Percentiles rank a stretch among this genome's conserved stretches.
Evolutionary conservation across 2,329 filamentous ascomycete species (phyloP).

Genomic region (Phaeosphaeriaceae sp.): DNA sequence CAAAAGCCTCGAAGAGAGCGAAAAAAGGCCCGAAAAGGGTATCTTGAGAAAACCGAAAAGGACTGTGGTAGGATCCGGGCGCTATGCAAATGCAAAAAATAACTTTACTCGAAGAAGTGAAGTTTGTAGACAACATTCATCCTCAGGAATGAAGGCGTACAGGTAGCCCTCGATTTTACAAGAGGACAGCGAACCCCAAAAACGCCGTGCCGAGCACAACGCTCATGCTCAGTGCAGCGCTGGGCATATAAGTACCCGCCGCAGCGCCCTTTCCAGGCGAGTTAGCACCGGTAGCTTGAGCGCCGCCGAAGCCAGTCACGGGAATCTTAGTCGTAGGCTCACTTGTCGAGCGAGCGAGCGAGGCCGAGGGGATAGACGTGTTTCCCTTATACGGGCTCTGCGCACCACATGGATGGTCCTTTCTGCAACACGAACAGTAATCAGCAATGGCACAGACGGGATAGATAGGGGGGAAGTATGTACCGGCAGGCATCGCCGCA

Average conservation of each 20-base stretch:
- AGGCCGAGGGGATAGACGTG: conserved; percentile 57
- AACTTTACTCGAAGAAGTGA: too few species aligned
- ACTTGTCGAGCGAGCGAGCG: too few species aligned
- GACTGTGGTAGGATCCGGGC: too few species aligned
- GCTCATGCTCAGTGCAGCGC: conserved; percentile 63
- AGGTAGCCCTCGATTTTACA: conserved; percentile 36
- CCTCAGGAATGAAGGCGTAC: too few species aligned
- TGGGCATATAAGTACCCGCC: conserved; percentile 57
- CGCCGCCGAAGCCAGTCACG: conserved; percentile 42
- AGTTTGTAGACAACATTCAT: too few species aligned
- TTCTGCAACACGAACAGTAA: conserved; percentile 19
- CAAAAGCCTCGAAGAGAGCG: too few species aligned
- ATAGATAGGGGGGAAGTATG: not conserved
- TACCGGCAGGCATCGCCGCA: conserved; percentile 67
- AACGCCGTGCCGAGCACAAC: conserved; percentile 62
- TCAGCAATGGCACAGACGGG: not conserved
- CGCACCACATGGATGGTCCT: conserved; percentile 76
- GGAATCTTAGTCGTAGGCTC: conserved; percentile 30
- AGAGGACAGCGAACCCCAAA: conserved; percentile 60
- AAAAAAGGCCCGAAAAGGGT: too few species aligned
- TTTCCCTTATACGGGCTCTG: conserved; percentile 67
- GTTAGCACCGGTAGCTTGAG: conserved; percentile 14
- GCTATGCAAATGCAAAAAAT: too few species aligned
- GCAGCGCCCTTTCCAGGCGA: conserved; percentile 31
- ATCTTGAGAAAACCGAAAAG: too few species aligned